Conservation (phyloP, 352 stramenopile genomes). For the Globisporangium lucens region DNA sequence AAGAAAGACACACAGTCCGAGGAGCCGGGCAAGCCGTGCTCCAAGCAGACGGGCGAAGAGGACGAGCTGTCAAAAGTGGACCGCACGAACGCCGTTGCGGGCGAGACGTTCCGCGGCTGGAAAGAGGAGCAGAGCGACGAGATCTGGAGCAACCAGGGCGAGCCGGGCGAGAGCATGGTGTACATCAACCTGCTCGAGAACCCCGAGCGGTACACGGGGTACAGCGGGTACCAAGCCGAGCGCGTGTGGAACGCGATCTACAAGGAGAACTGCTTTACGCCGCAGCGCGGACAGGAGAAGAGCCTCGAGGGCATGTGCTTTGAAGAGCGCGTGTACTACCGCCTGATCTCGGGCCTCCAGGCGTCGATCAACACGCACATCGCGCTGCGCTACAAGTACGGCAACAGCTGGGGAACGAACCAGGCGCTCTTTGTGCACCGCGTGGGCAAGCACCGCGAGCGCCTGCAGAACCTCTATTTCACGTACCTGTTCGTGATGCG, state of each 20-base stretch:
- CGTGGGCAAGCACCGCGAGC: slow-evolving; percentile 91
- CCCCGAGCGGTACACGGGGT: slow-evolving; percentile 97
- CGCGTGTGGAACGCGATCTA: slow-evolving; percentile 98
- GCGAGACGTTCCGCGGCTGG: slow-evolving; percentile 60
- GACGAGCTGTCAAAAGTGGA: slow-evolving; percentile 66
- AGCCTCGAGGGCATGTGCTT: slow-evolving; percentile 78
- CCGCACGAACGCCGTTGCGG: slow-evolving; percentile 65
- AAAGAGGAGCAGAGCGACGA: slow-evolving; percentile 53
- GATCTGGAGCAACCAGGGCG: slow-evolving; percentile 57
- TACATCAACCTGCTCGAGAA: slow-evolving; percentile 98
- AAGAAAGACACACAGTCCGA: slow-evolving; percentile 14
- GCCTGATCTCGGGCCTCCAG: slow-evolving; percentile 95
- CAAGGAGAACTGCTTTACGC: slow-evolving; percentile 96
- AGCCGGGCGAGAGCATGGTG: slow-evolving; percentile 61
- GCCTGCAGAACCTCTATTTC: slow-evolving; percentile 98
- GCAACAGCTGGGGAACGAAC: slow-evolving; percentile 68
- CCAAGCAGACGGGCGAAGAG: slow-evolving; percentile 68
- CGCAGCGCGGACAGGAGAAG: slow-evolving; percentile 44
- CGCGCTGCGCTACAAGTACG: slow-evolving; percentile 80
- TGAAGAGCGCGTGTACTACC: slow-evolving; percentile 96
- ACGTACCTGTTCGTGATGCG: slow-evolving; percentile 97
- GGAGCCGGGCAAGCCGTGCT: slow-evolving; percentile 41
- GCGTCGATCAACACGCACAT: slow-evolving; percentile 96
- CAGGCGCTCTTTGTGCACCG: slow-evolving; percentile 81
- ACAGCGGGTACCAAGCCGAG: slow-evolving; percentile 89